Evolutionary conservation across 2,329 filamentous ascomycete species (phyloP), one percentile per base, ranked within the genome.

Genomic region (Aspergillus sp.): DNA sequence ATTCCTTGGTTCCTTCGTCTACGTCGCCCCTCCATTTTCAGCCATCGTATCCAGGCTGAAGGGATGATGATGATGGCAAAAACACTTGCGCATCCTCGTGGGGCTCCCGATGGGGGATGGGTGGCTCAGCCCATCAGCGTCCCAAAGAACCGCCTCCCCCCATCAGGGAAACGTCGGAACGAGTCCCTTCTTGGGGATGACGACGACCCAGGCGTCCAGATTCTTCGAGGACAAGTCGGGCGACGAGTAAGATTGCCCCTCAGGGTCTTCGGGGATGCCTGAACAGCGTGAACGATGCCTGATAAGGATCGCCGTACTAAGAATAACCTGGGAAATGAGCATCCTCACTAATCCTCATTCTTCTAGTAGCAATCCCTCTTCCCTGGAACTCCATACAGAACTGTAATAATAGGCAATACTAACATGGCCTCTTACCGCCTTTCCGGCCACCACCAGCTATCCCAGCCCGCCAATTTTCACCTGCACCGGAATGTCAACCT

Each of bases 11-110:
- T 22, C 22, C 22, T 22, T 22, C 22, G 22, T 22, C 22, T 22
- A 22, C 22, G 22, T 22, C 22, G 22, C 22, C 22, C 35, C 35
- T n/a, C 33, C 40, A n/a, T 20, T 11, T 17, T 38, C 35, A 17
- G 14, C 35, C 35, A 5, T n/a, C 35, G 33, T n/a, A 38, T 38
- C 40, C 36, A 40, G 36, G 36, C n/a, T 40, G 36, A 40, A 19
- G 11, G 17, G 40, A 17, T 42, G 10, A 19, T 16, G 9, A 32
- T 24, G 52, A 61, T 61, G 59, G 58, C 54, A 52, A 58, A 54
- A 47, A 42, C 53, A 52, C 51, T 57, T 57, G 55, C 57, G 55
- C 57, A 59, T 59, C 58, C 59, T 60, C 59, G 59, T 61, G 59
- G 59, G 59, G 59, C 59, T 48, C 46, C 46, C 49, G 41, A 57